phyloP scores from a whole-genome alignment of 1,139 yeast genomes.

The Hemisphaericaspora lyxosophila region DNA sequence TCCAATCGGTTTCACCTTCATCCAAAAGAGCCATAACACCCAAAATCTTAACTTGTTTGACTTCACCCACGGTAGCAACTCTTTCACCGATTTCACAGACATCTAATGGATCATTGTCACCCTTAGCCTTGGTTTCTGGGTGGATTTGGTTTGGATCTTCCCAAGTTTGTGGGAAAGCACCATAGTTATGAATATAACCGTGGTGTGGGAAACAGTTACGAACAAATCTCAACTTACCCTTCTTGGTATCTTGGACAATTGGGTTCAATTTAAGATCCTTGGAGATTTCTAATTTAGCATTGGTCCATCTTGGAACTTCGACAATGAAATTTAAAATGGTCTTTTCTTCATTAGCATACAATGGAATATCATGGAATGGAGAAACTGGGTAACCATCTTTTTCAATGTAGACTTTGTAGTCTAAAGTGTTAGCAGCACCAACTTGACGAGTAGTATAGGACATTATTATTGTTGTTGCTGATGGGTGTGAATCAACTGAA shows the following conservation, averaged over 20 bases:
- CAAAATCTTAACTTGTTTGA: conserved; percentile 81
- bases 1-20: conserved; percentile 99
- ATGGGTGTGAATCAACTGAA: neutral
- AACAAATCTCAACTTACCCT: conserved; percentile 82
- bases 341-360: conserved; percentile 60
- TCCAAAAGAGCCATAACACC: conserved; percentile 94
- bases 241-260: conserved; percentile 88
- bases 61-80: conserved; percentile 68
- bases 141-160: conserved; percentile 64
- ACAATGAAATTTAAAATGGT: conserved; percentile 83
- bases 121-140: conserved; percentile 79
- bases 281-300: conserved; percentile 88
- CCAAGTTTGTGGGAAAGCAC: conserved; percentile 99
- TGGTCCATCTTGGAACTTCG: conserved; percentile 95
- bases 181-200: conserved; percentile 95
- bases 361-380: conserved; percentile 85
- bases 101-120: conserved; percentile 96
- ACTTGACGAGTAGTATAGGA: conserved; percentile 77
- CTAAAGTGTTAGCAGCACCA: conserved; percentile 90
- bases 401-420: conserved; percentile 71
- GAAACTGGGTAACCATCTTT: conserved; percentile 47
- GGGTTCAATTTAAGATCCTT: conserved; percentile 79
- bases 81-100: conserved; percentile 88
- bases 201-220: conserved; percentile 94
- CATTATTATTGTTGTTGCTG: conserved; percentile 48